These are phyloP conservation scores for Syzygium jambos DNA, from an alignment of 345 rosid species.

Conservation along the genomic window DNA sequence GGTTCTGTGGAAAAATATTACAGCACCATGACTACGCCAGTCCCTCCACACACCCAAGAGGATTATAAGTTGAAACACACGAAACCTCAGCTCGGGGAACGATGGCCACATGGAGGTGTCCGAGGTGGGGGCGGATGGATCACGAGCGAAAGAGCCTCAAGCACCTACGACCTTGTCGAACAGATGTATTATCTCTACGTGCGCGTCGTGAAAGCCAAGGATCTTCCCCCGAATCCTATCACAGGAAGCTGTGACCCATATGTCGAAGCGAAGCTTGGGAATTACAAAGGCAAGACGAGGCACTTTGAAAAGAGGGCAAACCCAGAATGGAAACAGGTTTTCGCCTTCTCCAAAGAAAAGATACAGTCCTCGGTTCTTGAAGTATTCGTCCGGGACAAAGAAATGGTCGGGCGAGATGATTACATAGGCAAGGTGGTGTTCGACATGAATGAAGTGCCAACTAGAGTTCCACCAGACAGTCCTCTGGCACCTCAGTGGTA, in stretches of 20 bases:
- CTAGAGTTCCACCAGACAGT: constrained; percentile 95
- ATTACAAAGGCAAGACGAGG: constrained; percentile 73
- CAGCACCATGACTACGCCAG: constrained; percentile 37
- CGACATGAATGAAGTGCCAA: constrained; percentile 85
- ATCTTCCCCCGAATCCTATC: constrained; percentile 68
- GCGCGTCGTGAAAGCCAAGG: constrained; percentile 77
- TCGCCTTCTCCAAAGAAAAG: constrained; percentile 81
- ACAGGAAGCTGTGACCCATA: constrained; percentile 70
- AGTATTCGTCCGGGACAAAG: constrained; percentile 69
- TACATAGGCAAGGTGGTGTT: constrained; percentile 69
- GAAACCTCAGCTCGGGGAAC: constrained; percentile 87
- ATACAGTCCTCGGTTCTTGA: constrained; percentile 69
- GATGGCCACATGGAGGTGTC: constrained; percentile 89
- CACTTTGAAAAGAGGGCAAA: constrained; percentile 70
- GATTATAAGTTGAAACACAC: constrained; percentile 84
- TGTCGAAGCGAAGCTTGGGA: constrained; percentile 76
- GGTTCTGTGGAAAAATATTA: background rate
- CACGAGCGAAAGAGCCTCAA: constrained; percentile 64
- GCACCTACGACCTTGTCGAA: constrained; percentile 87
- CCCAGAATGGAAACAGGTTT: constrained; percentile 84
- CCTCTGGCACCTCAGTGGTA: constrained; percentile 97
- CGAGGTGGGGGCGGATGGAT: constrained; percentile 91
- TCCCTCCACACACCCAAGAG: constrained; percentile 44
- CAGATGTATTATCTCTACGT: constrained; percentile 81
- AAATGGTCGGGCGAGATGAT: constrained; percentile 75